Evolutionary conservation across 495 filamentous ascomycete species (phyloP).

Genomic region (Hypoxylon subgilvum): DNA sequence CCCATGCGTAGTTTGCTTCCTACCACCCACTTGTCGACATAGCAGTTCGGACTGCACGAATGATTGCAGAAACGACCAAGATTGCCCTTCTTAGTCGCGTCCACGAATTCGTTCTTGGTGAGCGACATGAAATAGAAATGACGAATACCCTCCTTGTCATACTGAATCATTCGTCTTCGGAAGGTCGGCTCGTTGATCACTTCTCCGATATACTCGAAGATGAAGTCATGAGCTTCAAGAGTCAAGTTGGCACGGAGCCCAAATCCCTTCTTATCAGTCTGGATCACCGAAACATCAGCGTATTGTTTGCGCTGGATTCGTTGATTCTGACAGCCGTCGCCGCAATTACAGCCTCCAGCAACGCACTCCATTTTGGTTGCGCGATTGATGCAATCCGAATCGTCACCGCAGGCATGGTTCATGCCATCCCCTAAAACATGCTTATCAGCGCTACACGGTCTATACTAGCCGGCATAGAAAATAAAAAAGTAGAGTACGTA

Average conservation of each 20-base stretch:
- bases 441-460: constrained; percentile 32
- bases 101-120: constrained; percentile 93
- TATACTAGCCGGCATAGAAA: constrained; percentile 22
- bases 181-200: constrained; percentile 93
- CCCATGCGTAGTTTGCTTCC: constrained; percentile 99
- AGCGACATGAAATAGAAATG: constrained; percentile 99
- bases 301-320: constrained; percentile 92
- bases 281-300: constrained; percentile 90
- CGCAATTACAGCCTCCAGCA: constrained; percentile 82
- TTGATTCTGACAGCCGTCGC: constrained; percentile 87
- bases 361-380: constrained; percentile 97
- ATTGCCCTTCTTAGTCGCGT: constrained; percentile 96
- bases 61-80: constrained; percentile 98
- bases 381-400: constrained; percentile 99
- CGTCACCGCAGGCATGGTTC: constrained; percentile 91
- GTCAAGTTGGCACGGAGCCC: constrained; percentile 82
- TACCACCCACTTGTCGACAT: constrained; percentile 99
- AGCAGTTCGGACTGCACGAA: constrained; percentile 98
- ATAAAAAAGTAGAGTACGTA: constrained; percentile 62
- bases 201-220: constrained; percentile 98
- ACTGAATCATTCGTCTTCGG: constrained; percentile 84
- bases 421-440: constrained; percentile 63
- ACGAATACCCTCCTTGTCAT: constrained; percentile 93
- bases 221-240: constrained; percentile 81
- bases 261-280: constrained; percentile 96